A percentile compares a stretch with the other conserved stretches of the same genome.
Conservation (phyloP, 148 eudicot genomes). For the Polygonum aviculare region DNA sequence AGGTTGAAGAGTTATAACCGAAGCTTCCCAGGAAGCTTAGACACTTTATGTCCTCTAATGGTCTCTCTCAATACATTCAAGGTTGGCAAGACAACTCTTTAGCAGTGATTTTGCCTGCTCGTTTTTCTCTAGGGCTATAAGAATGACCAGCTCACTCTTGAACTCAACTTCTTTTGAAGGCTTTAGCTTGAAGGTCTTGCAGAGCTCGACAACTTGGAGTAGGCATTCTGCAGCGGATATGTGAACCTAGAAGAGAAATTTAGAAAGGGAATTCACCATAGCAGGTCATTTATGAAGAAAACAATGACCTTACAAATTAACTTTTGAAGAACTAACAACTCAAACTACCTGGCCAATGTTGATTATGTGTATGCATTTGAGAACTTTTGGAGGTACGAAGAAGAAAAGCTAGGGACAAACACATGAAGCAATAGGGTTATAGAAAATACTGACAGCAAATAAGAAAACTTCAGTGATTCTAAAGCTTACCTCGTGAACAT, state of each 20-base stretch:
- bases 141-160: constrained; percentile 43
- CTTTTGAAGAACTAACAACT: neutral
- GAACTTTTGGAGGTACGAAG: constrained; percentile 44
- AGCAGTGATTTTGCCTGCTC: constrained; percentile 72
- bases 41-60: neutral
- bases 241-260: constrained; percentile 41
- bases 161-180: constrained; percentile 32
- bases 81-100: constrained; percentile 50
- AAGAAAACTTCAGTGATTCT: neutral
- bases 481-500: constrained; percentile 55
- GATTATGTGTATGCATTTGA: constrained; percentile 51
- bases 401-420: constrained; percentile 46
- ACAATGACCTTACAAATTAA: neutral
- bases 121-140: constrained; percentile 54
- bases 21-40: neutral
- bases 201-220: constrained; percentile 43
- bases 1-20: neutral
- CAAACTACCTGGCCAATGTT: constrained; percentile 77
- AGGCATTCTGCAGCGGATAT: constrained; percentile 74
- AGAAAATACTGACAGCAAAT: neutral
- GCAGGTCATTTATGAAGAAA: neutral
- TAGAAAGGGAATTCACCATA: neutral
- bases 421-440: constrained; percentile 3
- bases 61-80: constrained; percentile 29
- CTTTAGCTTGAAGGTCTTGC: constrained; percentile 24